Base-by-base conservation (phyloP, 192 early-diverging fungal genomes). In the Linderina pennispora region DNA sequence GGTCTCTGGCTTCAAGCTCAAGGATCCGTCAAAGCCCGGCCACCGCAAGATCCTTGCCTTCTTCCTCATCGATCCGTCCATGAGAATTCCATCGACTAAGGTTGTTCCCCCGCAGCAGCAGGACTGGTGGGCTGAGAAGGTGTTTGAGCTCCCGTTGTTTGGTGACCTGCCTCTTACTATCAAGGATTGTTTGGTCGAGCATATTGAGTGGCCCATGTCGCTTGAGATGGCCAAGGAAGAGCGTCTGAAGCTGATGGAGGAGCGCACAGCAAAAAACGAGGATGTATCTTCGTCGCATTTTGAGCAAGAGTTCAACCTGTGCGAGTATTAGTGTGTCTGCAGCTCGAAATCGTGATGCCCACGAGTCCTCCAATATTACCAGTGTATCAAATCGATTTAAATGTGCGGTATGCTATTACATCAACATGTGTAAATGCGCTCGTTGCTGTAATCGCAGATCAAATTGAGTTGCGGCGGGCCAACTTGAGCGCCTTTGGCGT, bases 31-130 rank as follows among this genome's bases (percentile, higher is more conserved):
- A 22, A 77, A 77, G 28, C 75, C 77, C 0, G 88, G 88, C 0
- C 65, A 76, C 33, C 75, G 83, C 55, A 81, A 82, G 53, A 83
- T 87, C 31, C 44, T 90, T 3, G 65, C 59, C 6, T 86, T 88
- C 39, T 86, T 87, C 67, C 65, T 88, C 28, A 74, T 90, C 1
- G 65, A 90, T 36, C 88, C 88, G 1, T 40, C 65, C 0, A 48
- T 46, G 6, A 62, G 53, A 11, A 64, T 83, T 17, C 37, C 73
- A 2, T 82, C 79, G 10, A 85, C 83, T 1, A 53, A 55, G 11
- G 23, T 77, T 38, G 78, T 89, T 5, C 80, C 83, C 1, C 79
- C 81, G 21, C 85, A 89, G 63, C 77, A 84, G 53, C 50, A 53
- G 48, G 74, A 50, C 15, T 80, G 78, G 78, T 50, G 50, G 52